Base-by-base conservation (phyloP, 2,329 filamentous ascomycete species). In the Neophaeococcomyces aloes region DNA sequence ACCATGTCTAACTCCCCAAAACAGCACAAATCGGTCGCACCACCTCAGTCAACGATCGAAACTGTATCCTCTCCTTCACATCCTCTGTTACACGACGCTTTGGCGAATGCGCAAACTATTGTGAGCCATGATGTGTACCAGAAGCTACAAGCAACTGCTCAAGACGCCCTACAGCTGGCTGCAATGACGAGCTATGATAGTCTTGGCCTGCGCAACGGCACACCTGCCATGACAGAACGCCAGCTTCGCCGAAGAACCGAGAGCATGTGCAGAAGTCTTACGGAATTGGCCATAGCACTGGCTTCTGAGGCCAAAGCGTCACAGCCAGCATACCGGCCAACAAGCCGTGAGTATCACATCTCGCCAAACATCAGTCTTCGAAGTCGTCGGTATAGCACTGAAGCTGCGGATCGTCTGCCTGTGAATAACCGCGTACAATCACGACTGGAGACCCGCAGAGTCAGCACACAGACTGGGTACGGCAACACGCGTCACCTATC, bases 1-100 rank as follows among this genome's bases (percentile, higher is more conserved):
- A 94, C 88, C 1, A 76, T 94, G 56, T 95, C 88, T 5, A 84
- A 81, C 1, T 95, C 89, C 0, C 91, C 91, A 1, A 89, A 88
- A 59, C 79, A 83, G 55, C 74, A 68, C 45, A 50, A 53, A 45
- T 30, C 61, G 55, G 18, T 56, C 55, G 63, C 72, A 5, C 67
- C 69, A 6, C 60, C 67, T 1, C 71, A 73, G 36, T 58, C 65
- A 21, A 65, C 63, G 27, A 67, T 62, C 43, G 62, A 63, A 6
- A 65, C 57, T 42, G 68, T 38, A 55, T 62, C 38, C 54, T 61
- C 47, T 63, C 62, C 48, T 38, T 68, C 78, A 3, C 85, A 94
- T 54, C 86, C 86, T 0, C 69, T 93, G 13, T 69, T 98, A 19
- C 79, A 87, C 49, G 78, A 86, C 1, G 88, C 89, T 2, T 69